These are phyloP conservation scores for Fusarium chuoi DNA, from an alignment of 2,329 filamentous ascomycete genomes.

Conservation along the genomic window DNA sequence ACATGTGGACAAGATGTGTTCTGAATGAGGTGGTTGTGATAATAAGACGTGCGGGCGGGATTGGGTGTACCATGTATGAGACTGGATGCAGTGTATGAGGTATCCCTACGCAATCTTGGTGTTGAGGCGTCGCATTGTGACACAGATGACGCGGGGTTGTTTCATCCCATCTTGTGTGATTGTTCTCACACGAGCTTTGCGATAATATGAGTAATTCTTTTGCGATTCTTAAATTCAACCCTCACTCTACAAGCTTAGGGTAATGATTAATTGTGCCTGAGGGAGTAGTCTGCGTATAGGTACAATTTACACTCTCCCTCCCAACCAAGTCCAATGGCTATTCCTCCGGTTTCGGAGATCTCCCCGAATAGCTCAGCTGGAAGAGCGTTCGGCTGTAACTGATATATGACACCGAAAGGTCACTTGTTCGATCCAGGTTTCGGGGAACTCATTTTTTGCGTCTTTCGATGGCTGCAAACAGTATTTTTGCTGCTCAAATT, in stretches of 20 bases:
- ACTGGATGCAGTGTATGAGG: too few relatives aligned
- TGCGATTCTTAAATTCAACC: too few relatives aligned
- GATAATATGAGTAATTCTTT: too few relatives aligned
- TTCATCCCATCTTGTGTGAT: neutral
- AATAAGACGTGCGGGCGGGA: too few relatives aligned
- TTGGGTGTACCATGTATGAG: too few relatives aligned
- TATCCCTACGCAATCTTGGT: neutral
- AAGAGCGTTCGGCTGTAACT: conserved; percentile 45
- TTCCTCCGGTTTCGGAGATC: conserved; percentile 24
- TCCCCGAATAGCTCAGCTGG: conserved; percentile 42
- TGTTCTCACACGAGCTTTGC: neutral
- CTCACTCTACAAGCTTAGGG: too few relatives aligned
- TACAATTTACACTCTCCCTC: rapidly evolving
- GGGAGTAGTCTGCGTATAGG: rapidly evolving
- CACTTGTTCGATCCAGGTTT: conserved; percentile 46
- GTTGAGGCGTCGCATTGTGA: neutral
- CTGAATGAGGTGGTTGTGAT: neutral
- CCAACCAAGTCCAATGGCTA: conserved; percentile 16
- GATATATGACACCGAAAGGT: conserved; percentile 38
- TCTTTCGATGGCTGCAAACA: neutral
- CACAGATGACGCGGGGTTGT: neutral
- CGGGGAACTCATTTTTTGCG: conserved; percentile 36
- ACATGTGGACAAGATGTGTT: neutral
- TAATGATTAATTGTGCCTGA: rapidly evolving
- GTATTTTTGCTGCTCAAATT: neutral